Conservation (phyloP, 2,329 filamentous ascomycete genomes). For the Gaeumannomyces sp. region DNA sequence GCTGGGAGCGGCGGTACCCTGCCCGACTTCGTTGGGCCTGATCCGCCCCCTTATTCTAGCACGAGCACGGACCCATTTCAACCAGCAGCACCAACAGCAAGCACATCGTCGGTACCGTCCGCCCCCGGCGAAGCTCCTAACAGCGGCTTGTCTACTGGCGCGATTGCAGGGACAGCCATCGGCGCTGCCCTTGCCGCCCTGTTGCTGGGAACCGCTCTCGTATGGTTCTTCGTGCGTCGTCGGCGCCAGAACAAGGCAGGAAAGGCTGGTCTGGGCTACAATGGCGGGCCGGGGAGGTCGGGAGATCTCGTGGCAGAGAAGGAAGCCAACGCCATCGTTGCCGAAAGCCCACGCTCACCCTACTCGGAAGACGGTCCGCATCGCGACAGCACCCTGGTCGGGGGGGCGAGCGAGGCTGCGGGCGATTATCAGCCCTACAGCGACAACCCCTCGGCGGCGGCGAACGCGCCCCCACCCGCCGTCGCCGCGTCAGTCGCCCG, state of each 20-base stretch:
- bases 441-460: constrained; percentile 11
- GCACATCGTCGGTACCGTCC: no score
- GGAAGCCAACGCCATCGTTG: constrained; percentile 31
- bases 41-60: no score
- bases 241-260: constrained; percentile 25
- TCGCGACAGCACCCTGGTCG: constrained; percentile 13
- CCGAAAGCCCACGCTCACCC: constrained; percentile 35
- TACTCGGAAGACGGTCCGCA: constrained; percentile 36
- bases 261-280: constrained; percentile 10
- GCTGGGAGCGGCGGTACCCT: no score
- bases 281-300: constrained; percentile 14
- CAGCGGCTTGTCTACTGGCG: constrained; percentile 31
- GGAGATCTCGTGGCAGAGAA: constrained; percentile 40
- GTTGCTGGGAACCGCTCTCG: constrained; percentile 30
- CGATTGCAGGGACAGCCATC: constrained; percentile 42
- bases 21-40: no score
- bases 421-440: constrained; percentile 12
- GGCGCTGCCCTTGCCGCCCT: constrained; percentile 32
- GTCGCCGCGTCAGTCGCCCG: not conserved
- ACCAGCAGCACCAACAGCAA: no score
- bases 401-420: constrained; percentile 9
- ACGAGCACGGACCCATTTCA: no score
- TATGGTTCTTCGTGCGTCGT: constrained; percentile 39
- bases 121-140: not conserved
- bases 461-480: constrained; percentile 4